Evolutionary conservation across 768 basidiomycete genomes (phyloP).

Genomic region (Russula virescens): DNA sequence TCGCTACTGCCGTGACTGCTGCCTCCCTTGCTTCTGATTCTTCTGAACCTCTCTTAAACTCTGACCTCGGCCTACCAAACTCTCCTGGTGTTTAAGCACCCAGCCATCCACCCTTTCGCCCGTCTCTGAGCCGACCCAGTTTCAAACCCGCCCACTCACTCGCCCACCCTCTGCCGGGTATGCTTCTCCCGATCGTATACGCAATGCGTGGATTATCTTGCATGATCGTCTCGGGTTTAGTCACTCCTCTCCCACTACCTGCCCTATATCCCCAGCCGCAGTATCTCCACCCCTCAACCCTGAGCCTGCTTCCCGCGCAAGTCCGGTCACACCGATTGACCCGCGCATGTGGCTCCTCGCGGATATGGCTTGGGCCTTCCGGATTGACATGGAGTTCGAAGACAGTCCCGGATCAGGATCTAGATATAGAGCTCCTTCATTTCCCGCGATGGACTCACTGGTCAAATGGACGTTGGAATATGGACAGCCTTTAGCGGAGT

Average conservation of each 20-base stretch:
- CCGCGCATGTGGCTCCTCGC: too few relatives aligned
- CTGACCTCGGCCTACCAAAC: constrained; percentile 42
- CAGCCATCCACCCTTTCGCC: too few relatives aligned
- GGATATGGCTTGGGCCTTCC: too few relatives aligned
- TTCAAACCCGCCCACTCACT: constrained; percentile 33
- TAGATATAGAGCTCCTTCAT: not conserved
- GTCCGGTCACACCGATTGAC: too few relatives aligned
- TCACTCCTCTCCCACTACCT: too few relatives aligned
- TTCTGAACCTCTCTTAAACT: too few relatives aligned
- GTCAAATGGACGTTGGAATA: constrained; percentile 50
- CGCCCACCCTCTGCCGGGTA: constrained; percentile 39
- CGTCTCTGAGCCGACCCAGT: not conserved
- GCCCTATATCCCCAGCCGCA: not conserved
- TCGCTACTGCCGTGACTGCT: constrained; percentile 89
- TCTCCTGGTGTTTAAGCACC: constrained; percentile 19
- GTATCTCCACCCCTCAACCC: not conserved
- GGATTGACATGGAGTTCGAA: too few relatives aligned
- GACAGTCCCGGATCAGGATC: too few relatives aligned
- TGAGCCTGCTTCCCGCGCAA: too few relatives aligned
- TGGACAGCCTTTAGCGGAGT: constrained; percentile 4
- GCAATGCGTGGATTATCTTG: constrained; percentile 62
- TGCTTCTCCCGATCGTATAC: constrained; percentile 39
- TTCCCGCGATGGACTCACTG: constrained; percentile 54
- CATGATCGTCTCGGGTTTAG: constrained; percentile 65
- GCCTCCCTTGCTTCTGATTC: too few relatives aligned